A percentile compares a stretch with the other conserved stretches of the same genome.
These are phyloP conservation scores for Curvularia sp. DNA, from an alignment of 2,329 filamentous ascomycete genomes.

Conservation along the genomic window DNA sequence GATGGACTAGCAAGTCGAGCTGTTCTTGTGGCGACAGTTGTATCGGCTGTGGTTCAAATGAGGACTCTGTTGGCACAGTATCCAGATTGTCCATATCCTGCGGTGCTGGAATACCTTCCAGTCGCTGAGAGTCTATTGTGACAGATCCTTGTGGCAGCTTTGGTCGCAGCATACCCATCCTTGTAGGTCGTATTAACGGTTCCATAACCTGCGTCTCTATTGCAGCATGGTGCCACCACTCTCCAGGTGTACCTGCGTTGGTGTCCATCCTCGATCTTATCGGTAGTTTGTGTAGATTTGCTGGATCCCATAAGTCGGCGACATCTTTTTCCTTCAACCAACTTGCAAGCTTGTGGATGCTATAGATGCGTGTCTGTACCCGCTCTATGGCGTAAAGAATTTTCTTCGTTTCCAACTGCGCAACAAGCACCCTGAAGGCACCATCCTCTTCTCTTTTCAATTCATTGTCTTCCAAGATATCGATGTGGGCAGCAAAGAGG, in stretches of 20 bases:
- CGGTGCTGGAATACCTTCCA: not conserved
- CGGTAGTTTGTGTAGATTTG: slow-evolving; percentile 58
- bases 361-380: slow-evolving; percentile 67
- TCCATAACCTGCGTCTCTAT: slow-evolving; percentile 28
- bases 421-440: slow-evolving; percentile 44
- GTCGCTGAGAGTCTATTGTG: slow-evolving; percentile 13
- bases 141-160: slow-evolving; percentile 11
- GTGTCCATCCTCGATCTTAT: slow-evolving; percentile 60
- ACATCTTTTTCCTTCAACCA: slow-evolving; percentile 70
- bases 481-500: slow-evolving; percentile 47
- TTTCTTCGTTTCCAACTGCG: slow-evolving; percentile 60
- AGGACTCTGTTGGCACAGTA: slow-evolving; percentile 8
- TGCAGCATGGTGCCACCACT: slow-evolving; percentile 47
- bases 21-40: slow-evolving; percentile 44
- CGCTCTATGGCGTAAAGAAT: slow-evolving; percentile 82
- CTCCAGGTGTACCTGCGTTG: slow-evolving; percentile 2
- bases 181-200: slow-evolving; percentile 32
- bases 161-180: slow-evolving; percentile 44
- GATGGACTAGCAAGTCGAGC: slow-evolving; percentile 60
- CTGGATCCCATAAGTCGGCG: slow-evolving; percentile 36
- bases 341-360: slow-evolving; percentile 70
- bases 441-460: slow-evolving; percentile 7
- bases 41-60: slow-evolving; percentile 13
- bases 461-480: slow-evolving; percentile 38
- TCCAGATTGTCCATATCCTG: slow-evolving; percentile 8